Evolutionary conservation across 176 grass and related monocot species (phyloP).

Genomic region (Hordeum marinum): DNA sequence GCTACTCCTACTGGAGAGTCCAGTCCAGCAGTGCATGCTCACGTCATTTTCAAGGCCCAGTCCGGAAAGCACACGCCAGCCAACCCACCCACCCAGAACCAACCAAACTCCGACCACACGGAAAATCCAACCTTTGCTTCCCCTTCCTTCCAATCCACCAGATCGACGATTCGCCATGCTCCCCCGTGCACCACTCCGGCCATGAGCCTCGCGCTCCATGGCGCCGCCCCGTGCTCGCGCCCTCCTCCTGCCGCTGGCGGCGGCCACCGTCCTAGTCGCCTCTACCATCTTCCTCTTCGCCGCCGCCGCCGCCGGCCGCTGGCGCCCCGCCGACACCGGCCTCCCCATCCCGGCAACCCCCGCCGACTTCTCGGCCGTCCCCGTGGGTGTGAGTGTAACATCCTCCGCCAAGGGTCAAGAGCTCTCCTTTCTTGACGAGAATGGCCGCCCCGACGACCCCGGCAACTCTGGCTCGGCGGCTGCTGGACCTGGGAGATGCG

Average conservation of each 20-base stretch:
- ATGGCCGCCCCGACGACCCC: constrained; percentile 35
- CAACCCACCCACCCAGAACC: neutral
- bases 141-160: neutral
- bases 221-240: constrained; percentile 24
- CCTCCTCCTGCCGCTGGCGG: constrained; percentile 40
- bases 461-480: neutral
- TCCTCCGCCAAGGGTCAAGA: neutral
- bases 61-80: neutral
- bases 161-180: constrained; percentile 25
- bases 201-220: constrained; percentile 28
- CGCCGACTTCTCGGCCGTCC: neutral
- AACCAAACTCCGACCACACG: neutral
- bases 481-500: constrained; percentile 28
- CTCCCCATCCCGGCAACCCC: constrained; percentile 27
- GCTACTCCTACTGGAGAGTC: neutral
- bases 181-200: neutral
- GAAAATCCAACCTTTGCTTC: constrained; percentile 13
- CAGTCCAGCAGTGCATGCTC: neutral
- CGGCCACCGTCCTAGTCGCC: constrained; percentile 43
- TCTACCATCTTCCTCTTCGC: constrained; percentile 61
- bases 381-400: neutral
- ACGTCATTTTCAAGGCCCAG: neutral
- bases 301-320: constrained; percentile 22
- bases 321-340: constrained; percentile 42
- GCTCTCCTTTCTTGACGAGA: constrained; percentile 39